Evolutionary conservation across 1,284 basidiomycete genomes (phyloP).

Genomic region (Trametes hirsuta): DNA sequence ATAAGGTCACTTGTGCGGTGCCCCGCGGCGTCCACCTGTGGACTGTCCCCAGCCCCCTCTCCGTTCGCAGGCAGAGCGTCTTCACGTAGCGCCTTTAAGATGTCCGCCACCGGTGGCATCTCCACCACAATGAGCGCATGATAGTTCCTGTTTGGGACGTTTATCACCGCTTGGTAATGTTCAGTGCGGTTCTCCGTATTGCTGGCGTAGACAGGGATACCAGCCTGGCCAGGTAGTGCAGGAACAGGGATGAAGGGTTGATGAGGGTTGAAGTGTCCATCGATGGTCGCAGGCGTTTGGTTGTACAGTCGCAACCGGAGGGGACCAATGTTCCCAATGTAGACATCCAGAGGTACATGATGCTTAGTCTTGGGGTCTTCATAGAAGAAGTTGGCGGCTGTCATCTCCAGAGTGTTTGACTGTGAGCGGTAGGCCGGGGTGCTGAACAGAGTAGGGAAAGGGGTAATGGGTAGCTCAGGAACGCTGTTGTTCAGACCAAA

Average conservation of each 20-base stretch:
- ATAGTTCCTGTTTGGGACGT: slow-evolving; percentile 37
- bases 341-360: slow-evolving; percentile 81
- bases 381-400: slow-evolving; percentile 85
- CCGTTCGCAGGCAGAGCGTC: slow-evolving; percentile 53
- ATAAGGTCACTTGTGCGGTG: slow-evolving; percentile 19
- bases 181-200: slow-evolving; percentile 10
- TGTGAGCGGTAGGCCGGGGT: slow-evolving; percentile 75
- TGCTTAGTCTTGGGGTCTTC: slow-evolving; percentile 65
- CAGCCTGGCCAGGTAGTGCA: slow-evolving; percentile 34
- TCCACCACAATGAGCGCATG: slow-evolving; percentile 82
- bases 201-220: slow-evolving; percentile 11
- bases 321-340: slow-evolving; percentile 88
- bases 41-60: slow-evolving; percentile 25
- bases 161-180: slow-evolving; percentile 26
- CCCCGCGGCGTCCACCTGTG: slow-evolving; percentile 20
- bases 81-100: slow-evolving; percentile 75
- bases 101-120: slow-evolving; percentile 70
- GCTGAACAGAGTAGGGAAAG: slow-evolving; percentile 86
- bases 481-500: slow-evolving; percentile 77
- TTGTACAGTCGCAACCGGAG: slow-evolving; percentile 68
- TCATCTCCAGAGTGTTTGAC: slow-evolving; percentile 78
- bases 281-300: slow-evolving; percentile 58
- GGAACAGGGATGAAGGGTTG: slow-evolving; percentile 30
- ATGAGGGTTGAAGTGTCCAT: slow-evolving; percentile 55
- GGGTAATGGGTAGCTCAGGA: slow-evolving; percentile 81